Percentiles rank a stretch among this genome's conserved stretches.
phyloP scores from a whole-genome alignment of 2,329 filamentous ascomycete genomes.

The Periglandula ipomoeae region DNA sequence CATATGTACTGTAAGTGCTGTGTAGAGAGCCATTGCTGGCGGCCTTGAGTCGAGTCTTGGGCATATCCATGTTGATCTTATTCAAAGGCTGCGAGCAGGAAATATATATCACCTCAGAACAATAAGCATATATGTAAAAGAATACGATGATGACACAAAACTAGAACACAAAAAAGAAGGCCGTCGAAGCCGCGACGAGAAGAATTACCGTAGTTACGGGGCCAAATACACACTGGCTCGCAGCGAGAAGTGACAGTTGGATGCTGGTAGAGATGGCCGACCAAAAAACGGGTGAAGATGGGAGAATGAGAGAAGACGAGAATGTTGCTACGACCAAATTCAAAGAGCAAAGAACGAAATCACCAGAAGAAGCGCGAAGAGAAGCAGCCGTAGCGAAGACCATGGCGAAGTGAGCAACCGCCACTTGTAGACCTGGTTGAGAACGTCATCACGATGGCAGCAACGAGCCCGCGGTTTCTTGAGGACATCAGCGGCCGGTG shows the following conservation, averaged over 20 bases:
- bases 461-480: background rate
- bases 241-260: constrained; percentile 7
- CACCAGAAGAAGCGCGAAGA: background rate
- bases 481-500: no score
- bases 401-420: constrained; percentile 4
- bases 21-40: constrained; percentile 32
- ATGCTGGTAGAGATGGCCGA: constrained; percentile 9
- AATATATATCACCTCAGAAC: background rate
- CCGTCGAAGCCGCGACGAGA: constrained; percentile 7
- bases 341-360: background rate
- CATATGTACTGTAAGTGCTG: constrained; percentile 21
- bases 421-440: background rate
- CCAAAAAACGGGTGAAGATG: constrained; percentile 8
- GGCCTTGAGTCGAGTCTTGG: constrained; percentile 21
- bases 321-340: background rate
- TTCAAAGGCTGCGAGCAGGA: background rate
- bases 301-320: constrained; percentile 6
- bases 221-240: constrained; percentile 4
- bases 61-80: constrained; percentile 20
- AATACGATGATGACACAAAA: constrained; percentile 7
- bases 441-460: constrained; percentile 1
- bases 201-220: constrained; percentile 4
- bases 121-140: constrained; percentile 7
- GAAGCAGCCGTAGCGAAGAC: background rate
- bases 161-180: constrained; percentile 8